Base-by-base conservation (phyloP, 768 basidiomycete species). In the Ramaria rubella region DNA sequence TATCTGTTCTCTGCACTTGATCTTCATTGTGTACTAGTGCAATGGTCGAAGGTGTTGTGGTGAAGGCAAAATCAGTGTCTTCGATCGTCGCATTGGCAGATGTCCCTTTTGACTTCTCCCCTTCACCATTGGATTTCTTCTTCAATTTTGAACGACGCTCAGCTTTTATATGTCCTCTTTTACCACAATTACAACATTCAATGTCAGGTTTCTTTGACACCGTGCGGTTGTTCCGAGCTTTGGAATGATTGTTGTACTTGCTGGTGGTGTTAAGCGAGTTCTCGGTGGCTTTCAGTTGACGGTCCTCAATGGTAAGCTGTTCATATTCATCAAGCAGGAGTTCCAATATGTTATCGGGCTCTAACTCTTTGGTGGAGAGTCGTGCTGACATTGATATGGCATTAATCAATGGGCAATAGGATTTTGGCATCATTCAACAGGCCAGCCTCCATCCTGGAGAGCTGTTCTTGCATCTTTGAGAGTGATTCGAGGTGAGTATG, bases 181-280 rank as follows among this genome's bases (percentile, higher is more conserved):
- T 61, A 21, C 55, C 55, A 49, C 62, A 64, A 29, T 64, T 64
- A 49, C 31, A 59, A 43, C 63, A 64, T 23, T 58, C 49, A 8
- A 59, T 23, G 31, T 57, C 43, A 26, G 12, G 31, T 23, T 48
- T 48, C 2, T 5, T 23, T 15, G 21, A 6, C 5, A 17, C 26
- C 5, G 24, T 17, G 24, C 15, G 12, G 29, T 23, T 23, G 8
- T 17, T 48, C 19, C 17, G 23, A 5, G 21, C 6, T 24, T 30
- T 5, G 8, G 23, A 30, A 12, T 48, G 19, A 6, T 17, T 24
- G 17, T 36, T 7, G 19, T 19, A 45, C 26, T 44, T 15, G 3
- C 8, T 45, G 19, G 43, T n/a, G 9, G 19, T 38, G 29, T 29
- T 19, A 15, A 45, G 23, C 17, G 40, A 43, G 14, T 26, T 26